phyloP scores from a whole-genome alignment of 305 asterid genomes.

The Plantago coronopus region DNA sequence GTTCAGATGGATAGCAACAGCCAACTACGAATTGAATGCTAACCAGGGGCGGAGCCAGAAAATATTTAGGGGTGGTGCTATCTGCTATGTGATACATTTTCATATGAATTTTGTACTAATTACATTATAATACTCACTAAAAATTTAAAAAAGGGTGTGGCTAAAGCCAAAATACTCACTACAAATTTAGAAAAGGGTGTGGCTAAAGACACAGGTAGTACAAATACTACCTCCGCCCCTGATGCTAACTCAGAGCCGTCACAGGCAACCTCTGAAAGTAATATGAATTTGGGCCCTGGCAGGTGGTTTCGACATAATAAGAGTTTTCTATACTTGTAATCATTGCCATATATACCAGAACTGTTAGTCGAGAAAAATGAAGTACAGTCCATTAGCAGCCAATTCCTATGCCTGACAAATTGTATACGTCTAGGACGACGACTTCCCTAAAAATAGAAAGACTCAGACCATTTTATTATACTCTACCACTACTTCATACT shows the following conservation, averaged over 20 bases:
- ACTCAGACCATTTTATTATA: neutral
- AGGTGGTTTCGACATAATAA: neutral
- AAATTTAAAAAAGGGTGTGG: too few species aligned
- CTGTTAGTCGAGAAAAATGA: neutral
- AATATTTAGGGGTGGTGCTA: too few species aligned
- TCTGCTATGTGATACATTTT: too few species aligned
- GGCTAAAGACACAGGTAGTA: too few species aligned
- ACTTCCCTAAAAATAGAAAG: neutral
- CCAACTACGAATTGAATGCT: neutral
- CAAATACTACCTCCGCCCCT: too few species aligned
- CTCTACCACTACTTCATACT: neutral
- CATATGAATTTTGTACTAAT: too few species aligned
- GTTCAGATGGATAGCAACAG: neutral
- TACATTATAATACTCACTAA: too few species aligned
- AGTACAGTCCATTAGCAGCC: neutral
- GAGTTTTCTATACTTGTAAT: neutral
- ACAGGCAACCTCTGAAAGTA: neutral
- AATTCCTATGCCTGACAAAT: neutral
- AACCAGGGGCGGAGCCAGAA: too few species aligned
- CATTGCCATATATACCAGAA: neutral
- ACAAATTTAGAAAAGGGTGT: too few species aligned
- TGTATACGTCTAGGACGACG: neutral
- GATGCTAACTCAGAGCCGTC: neutral
- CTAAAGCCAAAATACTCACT: too few species aligned
- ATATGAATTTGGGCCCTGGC: neutral